These are phyloP conservation scores for Lablab purpureus DNA, from an alignment of 306 rosid genomes.

Conservation along the genomic window DNA sequence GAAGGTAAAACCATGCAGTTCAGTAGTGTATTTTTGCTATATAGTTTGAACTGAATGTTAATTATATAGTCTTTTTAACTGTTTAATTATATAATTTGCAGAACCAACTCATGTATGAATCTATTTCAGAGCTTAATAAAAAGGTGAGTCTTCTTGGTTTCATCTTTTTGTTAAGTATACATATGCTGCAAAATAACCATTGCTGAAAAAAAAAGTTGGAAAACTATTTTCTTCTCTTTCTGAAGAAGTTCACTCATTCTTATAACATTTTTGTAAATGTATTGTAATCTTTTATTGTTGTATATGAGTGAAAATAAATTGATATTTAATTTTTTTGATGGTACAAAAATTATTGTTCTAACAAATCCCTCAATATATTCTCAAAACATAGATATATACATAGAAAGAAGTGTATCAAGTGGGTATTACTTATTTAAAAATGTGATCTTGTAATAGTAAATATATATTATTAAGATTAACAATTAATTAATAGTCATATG, in stretches of 20 bases:
- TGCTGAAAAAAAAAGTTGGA: neutral
- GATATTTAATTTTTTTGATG: too few relatives aligned
- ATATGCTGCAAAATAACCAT: neutral
- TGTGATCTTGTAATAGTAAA: too few relatives aligned
- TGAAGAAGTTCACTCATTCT: neutral
- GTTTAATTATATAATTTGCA: constrained; percentile 44
- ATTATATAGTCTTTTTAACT: neutral
- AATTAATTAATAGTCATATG: too few relatives aligned
- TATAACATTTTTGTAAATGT: too few relatives aligned
- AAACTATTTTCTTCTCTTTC: neutral
- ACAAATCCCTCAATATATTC: too few relatives aligned
- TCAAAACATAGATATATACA: too few relatives aligned
- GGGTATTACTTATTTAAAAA: too few relatives aligned
- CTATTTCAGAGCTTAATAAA: constrained; percentile 76
- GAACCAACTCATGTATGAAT: constrained; percentile 83
- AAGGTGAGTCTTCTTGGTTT: constrained; percentile 54
- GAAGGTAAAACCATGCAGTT: constrained; percentile 56
- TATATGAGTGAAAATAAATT: too few relatives aligned
- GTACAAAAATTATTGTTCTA: too few relatives aligned
- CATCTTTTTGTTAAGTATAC: neutral
- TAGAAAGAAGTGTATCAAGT: too few relatives aligned
- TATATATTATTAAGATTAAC: too few relatives aligned
- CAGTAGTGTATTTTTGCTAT: neutral
- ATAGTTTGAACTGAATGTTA: constrained; percentile 1
- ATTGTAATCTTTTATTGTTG: too few relatives aligned